A percentile compares a stretch with the other conserved stretches of the same genome.
Conservation (phyloP, 2,329 filamentous ascomycete genomes). For the Colletotrichum euphorbiae region DNA sequence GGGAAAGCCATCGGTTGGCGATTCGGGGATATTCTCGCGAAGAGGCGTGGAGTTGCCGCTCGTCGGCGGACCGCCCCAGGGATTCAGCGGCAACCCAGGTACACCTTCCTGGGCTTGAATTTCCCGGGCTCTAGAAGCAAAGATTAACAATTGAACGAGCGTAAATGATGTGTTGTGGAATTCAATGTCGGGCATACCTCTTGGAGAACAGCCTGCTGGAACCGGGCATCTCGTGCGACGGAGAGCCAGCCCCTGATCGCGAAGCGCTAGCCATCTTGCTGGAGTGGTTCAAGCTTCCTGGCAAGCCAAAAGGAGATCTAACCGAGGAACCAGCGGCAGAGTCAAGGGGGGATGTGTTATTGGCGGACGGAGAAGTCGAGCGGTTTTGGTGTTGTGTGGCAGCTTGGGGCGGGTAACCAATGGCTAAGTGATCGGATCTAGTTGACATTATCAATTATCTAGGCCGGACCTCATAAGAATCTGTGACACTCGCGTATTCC, state of each 20-base stretch:
- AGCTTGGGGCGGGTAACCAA: slow-evolving; percentile 81
- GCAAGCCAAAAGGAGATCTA: slow-evolving; percentile 79
- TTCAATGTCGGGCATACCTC: slow-evolving; percentile 70
- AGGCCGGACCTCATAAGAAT: slow-evolving; percentile 61
- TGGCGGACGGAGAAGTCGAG: slow-evolving; percentile 83
- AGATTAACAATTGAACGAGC: neutral
- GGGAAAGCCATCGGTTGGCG: slow-evolving; percentile 94
- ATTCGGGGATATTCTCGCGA: slow-evolving; percentile 97
- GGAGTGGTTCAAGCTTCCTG: slow-evolving; percentile 69
- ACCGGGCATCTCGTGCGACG: slow-evolving; percentile 87
- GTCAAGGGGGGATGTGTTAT: slow-evolving; percentile 85
- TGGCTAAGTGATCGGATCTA: slow-evolving; percentile 86
- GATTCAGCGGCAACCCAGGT: slow-evolving; percentile 72
- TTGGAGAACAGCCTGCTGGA: slow-evolving; percentile 87
- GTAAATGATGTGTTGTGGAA: slow-evolving; percentile 31
- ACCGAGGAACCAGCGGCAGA: slow-evolving; percentile 70
- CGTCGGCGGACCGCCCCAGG: slow-evolving; percentile 95
- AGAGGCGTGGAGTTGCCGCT: slow-evolving; percentile 96
- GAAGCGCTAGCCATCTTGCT: slow-evolving; percentile 69
- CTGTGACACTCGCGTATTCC: slow-evolving; percentile 22
- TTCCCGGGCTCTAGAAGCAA: slow-evolving; percentile 80
- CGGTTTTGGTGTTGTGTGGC: slow-evolving; percentile 75
- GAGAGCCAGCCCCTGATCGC: slow-evolving; percentile 92
- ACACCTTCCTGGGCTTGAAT: slow-evolving; percentile 97
- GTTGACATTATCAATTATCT: slow-evolving; percentile 94